Evolutionary conservation across 176 grass and related monocot species (phyloP).

Genomic region (Triticum monococcum): DNA sequence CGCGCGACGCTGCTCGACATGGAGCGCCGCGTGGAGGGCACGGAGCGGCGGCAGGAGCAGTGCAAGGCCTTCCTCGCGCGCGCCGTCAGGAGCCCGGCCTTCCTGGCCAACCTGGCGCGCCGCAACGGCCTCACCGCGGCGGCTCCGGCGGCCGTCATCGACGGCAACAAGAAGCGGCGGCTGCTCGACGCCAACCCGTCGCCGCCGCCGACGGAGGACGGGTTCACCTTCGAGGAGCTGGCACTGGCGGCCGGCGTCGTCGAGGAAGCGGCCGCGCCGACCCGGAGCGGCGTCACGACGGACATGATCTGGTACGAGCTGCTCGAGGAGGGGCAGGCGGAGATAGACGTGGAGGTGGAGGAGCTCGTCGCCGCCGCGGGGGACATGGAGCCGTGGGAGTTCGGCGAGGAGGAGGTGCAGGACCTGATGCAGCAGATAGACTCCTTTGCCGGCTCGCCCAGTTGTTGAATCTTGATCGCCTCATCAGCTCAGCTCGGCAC

Average conservation of each 20-base stretch:
- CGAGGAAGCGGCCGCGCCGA: neutral
- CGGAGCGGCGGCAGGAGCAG: conserved; percentile 56
- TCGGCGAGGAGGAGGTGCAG: conserved; percentile 39
- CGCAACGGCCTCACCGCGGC: neutral
- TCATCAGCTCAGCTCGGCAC: neutral
- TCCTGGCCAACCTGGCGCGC: conserved; percentile 25
- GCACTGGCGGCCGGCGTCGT: conserved; percentile 10
- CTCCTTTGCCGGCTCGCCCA: conserved; percentile 17
- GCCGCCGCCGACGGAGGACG: conserved; percentile 22
- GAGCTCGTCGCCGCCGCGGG: conserved; percentile 17
- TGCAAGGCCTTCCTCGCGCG: conserved; percentile 52
- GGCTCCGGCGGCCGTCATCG: neutral
- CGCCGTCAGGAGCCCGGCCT: conserved; percentile 39
- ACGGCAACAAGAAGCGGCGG: conserved; percentile 38
- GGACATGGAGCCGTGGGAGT: conserved; percentile 21
- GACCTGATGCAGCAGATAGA: conserved; percentile 46
- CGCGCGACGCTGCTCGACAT: conserved; percentile 39
- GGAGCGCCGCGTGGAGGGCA: conserved; percentile 49
- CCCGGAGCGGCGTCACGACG: neutral
- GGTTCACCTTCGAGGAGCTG: conserved; percentile 35
- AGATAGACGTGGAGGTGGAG: conserved; percentile 46
- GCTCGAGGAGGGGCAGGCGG: conserved; percentile 37
- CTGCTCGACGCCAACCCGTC: conserved; percentile 2
- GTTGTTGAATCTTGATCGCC: conserved; percentile 4
- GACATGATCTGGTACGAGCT: conserved; percentile 65